phyloP scores from a whole-genome alignment of 2,329 filamentous ascomycete species.

The Beauveria caledonica region DNA sequence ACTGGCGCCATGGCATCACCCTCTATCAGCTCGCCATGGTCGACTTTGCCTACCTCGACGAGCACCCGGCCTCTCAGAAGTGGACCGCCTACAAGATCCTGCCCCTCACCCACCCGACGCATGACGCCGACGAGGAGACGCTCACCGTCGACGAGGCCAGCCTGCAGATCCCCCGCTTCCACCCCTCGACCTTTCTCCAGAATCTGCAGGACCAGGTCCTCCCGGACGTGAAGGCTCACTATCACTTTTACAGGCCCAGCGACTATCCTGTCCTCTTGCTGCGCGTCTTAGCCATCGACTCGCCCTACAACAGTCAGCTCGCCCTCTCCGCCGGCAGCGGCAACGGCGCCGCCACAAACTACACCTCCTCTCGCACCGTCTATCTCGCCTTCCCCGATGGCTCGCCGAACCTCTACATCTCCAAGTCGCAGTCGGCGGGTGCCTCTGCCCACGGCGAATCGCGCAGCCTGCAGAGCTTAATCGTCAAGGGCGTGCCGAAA shows the following conservation, averaged over 20 bases:
- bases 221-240: conserved; percentile 76
- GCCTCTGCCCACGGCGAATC: conserved; percentile 40
- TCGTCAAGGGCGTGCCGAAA: conserved; percentile 73
- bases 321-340: conserved; percentile 29
- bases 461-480: conserved; percentile 58
- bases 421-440: conserved; percentile 39
- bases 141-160: conserved; percentile 37
- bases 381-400: conserved; percentile 78
- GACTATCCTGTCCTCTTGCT: conserved; percentile 62
- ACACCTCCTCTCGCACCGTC: conserved; percentile 62
- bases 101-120: conserved; percentile 35
- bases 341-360: conserved; percentile 32
- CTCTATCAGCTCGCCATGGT: conserved; percentile 61
- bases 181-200: conserved; percentile 70
- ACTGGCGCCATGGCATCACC: conserved; percentile 57
- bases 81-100: conserved; percentile 57
- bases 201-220: conserved; percentile 67
- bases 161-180: conserved; percentile 59
- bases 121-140: conserved; percentile 29
- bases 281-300: conserved; percentile 72
- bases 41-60: conserved; percentile 58
- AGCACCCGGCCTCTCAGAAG: conserved; percentile 54
- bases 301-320: conserved; percentile 62
- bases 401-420: conserved; percentile 65
- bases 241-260: conserved; percentile 65